Percentiles rank a stretch among this genome's conserved stretches.
Evolutionary conservation across 805 yeast species (phyloP).

Genomic region (Starmerella tilneyi): DNA sequence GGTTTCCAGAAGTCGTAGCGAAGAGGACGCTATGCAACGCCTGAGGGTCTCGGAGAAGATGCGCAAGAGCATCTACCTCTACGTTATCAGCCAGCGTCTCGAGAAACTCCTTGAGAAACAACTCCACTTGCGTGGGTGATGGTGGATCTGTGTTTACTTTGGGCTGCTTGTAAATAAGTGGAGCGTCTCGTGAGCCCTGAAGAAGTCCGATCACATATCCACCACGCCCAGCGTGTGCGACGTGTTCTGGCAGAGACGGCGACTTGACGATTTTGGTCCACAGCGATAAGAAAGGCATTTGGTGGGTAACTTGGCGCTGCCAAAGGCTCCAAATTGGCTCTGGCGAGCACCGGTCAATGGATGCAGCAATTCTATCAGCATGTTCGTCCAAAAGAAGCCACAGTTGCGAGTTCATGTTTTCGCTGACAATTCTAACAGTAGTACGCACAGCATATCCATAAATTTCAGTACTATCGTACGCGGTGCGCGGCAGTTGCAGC

Average conservation of each 20-base stretch:
- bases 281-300: background rate
- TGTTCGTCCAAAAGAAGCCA: background rate
- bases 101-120: slow-evolving; percentile 3
- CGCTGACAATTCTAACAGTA: background rate
- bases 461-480: background rate
- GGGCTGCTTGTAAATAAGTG: slow-evolving; percentile 5
- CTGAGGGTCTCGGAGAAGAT: background rate
- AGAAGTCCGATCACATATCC: slow-evolving; percentile 7
- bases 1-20: slow-evolving; percentile 11
- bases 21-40: slow-evolving; percentile 9
- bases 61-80: background rate
- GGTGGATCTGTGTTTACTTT: background rate
- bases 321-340: slow-evolving; percentile 6
- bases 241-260: background rate
- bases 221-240: background rate
- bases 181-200: slow-evolving; percentile 10
- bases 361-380: background rate
- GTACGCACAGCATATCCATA: background rate
- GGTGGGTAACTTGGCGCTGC: slow-evolving; percentile 8
- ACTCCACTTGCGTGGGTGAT: background rate
- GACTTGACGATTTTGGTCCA: background rate
- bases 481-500: background rate
- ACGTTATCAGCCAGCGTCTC: slow-evolving; percentile 10
- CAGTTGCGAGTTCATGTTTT: background rate
- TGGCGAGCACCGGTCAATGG: slow-evolving; percentile 1